Evolutionary conservation across 1,139 yeast genomes (phyloP).

Genomic region (Sugiyamaella paludigena): DNA sequence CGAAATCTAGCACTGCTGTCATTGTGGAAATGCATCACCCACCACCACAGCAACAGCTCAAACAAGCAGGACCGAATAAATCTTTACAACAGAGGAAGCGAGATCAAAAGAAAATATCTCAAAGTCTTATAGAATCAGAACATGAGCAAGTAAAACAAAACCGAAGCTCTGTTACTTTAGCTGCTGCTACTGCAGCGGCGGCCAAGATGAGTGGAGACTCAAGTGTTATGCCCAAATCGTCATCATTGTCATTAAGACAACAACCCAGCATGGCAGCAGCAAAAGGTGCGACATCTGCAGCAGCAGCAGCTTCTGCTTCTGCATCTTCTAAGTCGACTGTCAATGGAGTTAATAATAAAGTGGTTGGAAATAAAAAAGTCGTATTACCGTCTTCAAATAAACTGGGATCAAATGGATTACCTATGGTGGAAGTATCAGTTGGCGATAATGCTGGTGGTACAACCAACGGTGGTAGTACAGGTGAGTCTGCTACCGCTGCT

Average conservation of each 20-base stretch:
- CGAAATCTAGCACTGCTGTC: too few relatives aligned
- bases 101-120: constrained; percentile 10
- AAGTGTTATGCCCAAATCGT: too few relatives aligned
- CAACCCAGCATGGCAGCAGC: too few relatives aligned
- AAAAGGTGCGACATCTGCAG: neutral
- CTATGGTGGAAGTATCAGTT: neutral
- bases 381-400: too few relatives aligned
- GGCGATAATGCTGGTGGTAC: neutral
- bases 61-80: constrained; percentile 14
- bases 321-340: neutral
- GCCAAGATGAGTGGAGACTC: too few relatives aligned
- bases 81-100: constrained; percentile 9
- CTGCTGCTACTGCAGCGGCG: constrained; percentile 14
- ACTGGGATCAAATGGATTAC: too few relatives aligned
- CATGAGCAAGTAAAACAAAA: neutral
- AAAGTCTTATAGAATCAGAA: neutral
- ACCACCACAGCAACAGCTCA: constrained; percentile 1
- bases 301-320: neutral
- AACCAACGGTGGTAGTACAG: neutral
- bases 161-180: constrained; percentile 2
- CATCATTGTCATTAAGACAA: too few relatives aligned
- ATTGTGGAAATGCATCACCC: neutral
- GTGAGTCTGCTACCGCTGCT: constrained; percentile 10
- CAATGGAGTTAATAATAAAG: neutral
- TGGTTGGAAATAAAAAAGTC: too few relatives aligned